Base-by-base conservation (phyloP, 495 filamentous ascomycete species). In the Talaromyces ruber region DNA sequence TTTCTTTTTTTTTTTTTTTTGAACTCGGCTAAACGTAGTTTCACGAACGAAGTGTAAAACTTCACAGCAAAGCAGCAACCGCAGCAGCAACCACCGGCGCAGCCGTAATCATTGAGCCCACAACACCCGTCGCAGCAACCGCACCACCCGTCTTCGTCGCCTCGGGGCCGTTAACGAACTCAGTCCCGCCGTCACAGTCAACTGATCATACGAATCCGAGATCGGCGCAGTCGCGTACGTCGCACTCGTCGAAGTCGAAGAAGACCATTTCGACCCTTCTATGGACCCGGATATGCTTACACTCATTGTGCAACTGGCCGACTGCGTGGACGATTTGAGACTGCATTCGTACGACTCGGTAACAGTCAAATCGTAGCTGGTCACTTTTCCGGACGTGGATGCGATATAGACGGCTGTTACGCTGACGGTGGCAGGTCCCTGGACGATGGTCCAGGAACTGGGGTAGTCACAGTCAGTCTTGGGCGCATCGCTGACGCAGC, bases 391-490 rank as follows among this genome's bases (percentile, higher is more conserved):
- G n/a, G 34, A 25, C 43, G 2, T 63, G 1, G 63, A 61, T 0
- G 64, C 63, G 45, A 62, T 64, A 28, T 69, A 71, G 28, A 45
- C 39, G 4, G 22, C 64, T 2, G 47, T 62, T 26, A 67, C n/a
- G 59, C 64, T 69, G 6, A 63, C 60, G 3, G 68, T 71, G 26
- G 45, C 51, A 8, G 51, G 22, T 3, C 70, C 71, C 25, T 67
- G 65, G 34, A 73, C 62, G n/a, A 73, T 28, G 43, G 71, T 73
- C 18, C 54, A 61, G n/a, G 71, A 67, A 2, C 52, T 32, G 28
- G 63, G 18, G 30, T 70, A 51, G 4, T 60, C 26, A 53, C 71
- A 73, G 37, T 68, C 58, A 16, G 56, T 50, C 4, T 60, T 62
- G 37, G 64, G 61, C 5, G 71, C 71, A 34, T 25, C 64, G 26